Percentiles rank a stretch among this genome's conserved stretches.
These are phyloP conservation scores for Nepenthes mirabilis DNA, from an alignment of 148 eudicot species.

Conservation along the genomic window DNA sequence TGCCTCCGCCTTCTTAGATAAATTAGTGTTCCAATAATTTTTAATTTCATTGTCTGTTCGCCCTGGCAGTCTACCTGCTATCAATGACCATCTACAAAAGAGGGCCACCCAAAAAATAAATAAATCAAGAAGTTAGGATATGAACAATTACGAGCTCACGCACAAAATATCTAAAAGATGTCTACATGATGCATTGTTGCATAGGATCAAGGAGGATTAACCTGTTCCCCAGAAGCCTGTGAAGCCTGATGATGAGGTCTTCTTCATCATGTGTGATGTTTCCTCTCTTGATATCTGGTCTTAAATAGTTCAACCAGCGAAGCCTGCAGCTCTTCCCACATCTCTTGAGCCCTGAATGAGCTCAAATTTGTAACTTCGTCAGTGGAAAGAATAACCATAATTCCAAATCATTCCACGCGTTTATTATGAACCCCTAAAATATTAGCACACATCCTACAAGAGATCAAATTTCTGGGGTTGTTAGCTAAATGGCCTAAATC, in stretches of 20 bases:
- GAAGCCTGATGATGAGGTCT: constrained; percentile 16
- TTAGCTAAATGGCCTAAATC: too few species aligned
- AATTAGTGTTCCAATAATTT: constrained; percentile 19
- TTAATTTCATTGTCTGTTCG: constrained; percentile 28
- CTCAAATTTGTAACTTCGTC: background rate
- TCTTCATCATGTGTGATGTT: constrained; percentile 12
- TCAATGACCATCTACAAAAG: constrained; percentile 15
- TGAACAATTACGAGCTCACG: background rate
- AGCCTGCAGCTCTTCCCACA: constrained; percentile 23
- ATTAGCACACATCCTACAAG: too few species aligned
- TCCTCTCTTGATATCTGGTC: constrained; percentile 18
- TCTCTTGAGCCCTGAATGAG: constrained; percentile 12
- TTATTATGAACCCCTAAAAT: background rate
- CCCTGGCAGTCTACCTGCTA: constrained; percentile 20
- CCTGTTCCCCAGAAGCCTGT: constrained; percentile 19
- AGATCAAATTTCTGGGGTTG: too few species aligned
- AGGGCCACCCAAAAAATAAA: background rate
- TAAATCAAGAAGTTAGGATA: background rate
- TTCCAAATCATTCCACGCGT: background rate
- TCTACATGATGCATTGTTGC: too few species aligned
- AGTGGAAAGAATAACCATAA: background rate
- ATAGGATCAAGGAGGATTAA: background rate
- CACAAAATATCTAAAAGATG: too few species aligned
- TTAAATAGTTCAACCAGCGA: constrained; percentile 16
- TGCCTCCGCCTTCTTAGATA: constrained; percentile 7